Evolutionary conservation across 768 basidiomycete species (phyloP).

Genomic region (Auricularia cornea): DNA sequence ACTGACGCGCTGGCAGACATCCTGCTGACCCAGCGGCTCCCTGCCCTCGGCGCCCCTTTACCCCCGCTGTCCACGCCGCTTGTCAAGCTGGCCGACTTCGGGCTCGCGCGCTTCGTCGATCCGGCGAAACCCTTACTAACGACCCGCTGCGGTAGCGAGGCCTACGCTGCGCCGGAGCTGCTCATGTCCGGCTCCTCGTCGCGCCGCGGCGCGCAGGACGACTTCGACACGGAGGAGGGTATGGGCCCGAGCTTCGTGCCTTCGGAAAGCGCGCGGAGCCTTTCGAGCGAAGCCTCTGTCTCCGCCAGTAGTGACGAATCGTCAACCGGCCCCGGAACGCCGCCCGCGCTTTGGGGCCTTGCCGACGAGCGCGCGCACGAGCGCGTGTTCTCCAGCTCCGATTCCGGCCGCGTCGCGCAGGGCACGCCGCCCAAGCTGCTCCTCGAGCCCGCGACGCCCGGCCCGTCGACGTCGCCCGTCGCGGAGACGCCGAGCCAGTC

Average conservation of each 20-base stretch:
- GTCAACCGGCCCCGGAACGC: neutral
- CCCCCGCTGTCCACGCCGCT: constrained; percentile 41
- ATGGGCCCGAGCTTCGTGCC: neutral
- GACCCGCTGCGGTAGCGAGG: constrained; percentile 83
- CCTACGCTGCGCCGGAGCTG: constrained; percentile 77
- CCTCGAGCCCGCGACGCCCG: neutral
- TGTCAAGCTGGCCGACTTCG: constrained; percentile 83
- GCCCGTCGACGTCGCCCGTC: neutral
- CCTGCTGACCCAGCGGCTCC: constrained; percentile 50
- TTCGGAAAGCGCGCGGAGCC: no score
- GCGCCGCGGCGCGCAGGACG: constrained; percentile 13
- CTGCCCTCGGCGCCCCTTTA: constrained; percentile 16
- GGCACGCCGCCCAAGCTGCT: neutral
- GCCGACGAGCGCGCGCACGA: neutral
- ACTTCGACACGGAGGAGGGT: neutral
- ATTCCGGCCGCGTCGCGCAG: neutral
- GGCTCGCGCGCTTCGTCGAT: constrained; percentile 78
- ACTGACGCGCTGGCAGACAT: constrained; percentile 43
- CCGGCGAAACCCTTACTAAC: constrained; percentile 50
- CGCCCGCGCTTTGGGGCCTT: neutral
- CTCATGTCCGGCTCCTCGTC: constrained; percentile 31
- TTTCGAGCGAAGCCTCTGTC: neutral
- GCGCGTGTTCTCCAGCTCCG: neutral
- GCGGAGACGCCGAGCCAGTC: neutral
- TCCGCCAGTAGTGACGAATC: neutral